phyloP scores from a whole-genome alignment of 1,284 basidiomycete species.

The Pseudozyma hubeiensis region DNA sequence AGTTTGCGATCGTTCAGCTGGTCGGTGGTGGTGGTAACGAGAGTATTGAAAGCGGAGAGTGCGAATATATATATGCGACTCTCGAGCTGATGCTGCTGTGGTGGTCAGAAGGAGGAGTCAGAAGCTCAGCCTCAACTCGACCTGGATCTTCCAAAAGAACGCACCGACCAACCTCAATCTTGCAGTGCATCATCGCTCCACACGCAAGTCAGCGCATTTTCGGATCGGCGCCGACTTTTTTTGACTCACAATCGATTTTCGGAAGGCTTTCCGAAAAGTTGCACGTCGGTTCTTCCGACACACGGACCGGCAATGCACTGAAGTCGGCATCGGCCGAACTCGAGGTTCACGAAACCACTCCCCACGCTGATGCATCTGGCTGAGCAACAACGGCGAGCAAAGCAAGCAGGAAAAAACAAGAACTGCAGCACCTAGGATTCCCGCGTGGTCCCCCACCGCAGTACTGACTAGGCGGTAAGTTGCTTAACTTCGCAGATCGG shows the following conservation, averaged over 20 bases:
- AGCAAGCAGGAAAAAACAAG: conserved; percentile 57
- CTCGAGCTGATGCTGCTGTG: background rate
- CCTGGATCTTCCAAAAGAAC: background rate
- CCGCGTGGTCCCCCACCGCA: conserved; percentile 84
- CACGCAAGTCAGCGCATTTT: too few species aligned
- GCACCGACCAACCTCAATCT: background rate
- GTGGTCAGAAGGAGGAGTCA: background rate
- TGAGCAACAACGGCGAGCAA: too few species aligned
- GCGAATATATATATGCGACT: background rate
- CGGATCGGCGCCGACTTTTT: too few species aligned
- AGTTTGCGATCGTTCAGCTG: background rate
- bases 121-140: background rate
- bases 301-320: conserved; percentile 4
- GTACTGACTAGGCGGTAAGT: conserved; percentile 83
- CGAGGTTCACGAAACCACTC: background rate
- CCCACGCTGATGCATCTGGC: conserved; percentile 4
- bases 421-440: conserved; percentile 84
- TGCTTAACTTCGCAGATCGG: conserved; percentile 83
- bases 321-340: background rate
- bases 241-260: background rate
- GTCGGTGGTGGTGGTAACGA: background rate
- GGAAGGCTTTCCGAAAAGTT: background rate
- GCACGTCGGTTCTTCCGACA: background rate
- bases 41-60: background rate
- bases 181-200: too few species aligned